Evolutionary conservation across 257 asterid species (phyloP), one percentile per base, ranked within the genome.

Genomic region (Nicotiana obtusifolia): DNA sequence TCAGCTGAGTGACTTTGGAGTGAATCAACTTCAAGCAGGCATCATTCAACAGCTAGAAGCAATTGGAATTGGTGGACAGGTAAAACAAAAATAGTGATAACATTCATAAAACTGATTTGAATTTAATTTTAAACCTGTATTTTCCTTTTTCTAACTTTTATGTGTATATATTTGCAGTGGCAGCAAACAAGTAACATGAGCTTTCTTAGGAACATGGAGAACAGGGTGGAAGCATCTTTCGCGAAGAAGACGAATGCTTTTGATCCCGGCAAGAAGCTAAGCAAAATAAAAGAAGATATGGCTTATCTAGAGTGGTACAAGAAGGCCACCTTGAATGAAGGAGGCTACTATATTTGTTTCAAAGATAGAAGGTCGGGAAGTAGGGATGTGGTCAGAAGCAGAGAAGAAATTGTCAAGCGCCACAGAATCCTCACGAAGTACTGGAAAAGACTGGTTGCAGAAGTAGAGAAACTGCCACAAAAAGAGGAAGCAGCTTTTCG

Each of bases 281-380:
- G 41, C 65, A 84, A 84, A 11, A 82, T 80, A 73, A 87, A 84
- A 76, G 82, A 65, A 35, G 37, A 83, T 52, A 82, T 87, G 86
- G 24, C 81, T 0, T 87, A 81, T 71, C 80, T 87, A 24, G 89
- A 87, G 82, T 83, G 86, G 86, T 86, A 86, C 81, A 86, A 31
- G 85, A 87, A 84, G 76, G 62, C 15, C 19, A 53, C 84, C 3
- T 37, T n/a, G 26, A 82, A 76, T 0, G 62, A 71, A 37, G 88
- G 85, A 49, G 89, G 86, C 47, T 87, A 84, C 86, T 77, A 77
- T 30, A 85, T 84, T 64, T 35, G 65, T 54, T 83, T 20, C 44
- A 86, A 86, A 68, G 10, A 20, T 2, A 59, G 61, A 61, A 24
- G 37, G 0, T 41, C 10, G 7, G 61, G 81, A 76, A 35, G 69